A percentile compares a stretch with the other conserved stretches of the same genome.
phyloP scores from a whole-genome alignment of 768 basidiomycete species.

The Mycena venus region DNA sequence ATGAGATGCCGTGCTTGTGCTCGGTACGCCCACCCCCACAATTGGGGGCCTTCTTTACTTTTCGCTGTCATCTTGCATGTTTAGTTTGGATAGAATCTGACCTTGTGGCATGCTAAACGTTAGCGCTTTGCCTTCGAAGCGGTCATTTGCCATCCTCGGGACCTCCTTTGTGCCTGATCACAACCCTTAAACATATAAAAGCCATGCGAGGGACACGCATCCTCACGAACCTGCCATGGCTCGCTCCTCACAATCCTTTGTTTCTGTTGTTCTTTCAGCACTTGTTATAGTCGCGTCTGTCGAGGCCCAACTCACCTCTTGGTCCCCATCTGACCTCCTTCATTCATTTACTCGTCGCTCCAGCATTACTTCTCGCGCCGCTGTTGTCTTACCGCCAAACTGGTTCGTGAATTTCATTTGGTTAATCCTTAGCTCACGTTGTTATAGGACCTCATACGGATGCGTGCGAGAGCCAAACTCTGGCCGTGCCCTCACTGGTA shows the following conservation, averaged over 20 bases:
- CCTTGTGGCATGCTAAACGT: no score
- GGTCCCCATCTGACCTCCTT: not conserved
- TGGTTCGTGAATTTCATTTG: not conserved
- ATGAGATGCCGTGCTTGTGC: no score
- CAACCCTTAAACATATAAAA: not conserved
- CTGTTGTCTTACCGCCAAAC: conserved; percentile 12
- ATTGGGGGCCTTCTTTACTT: no score
- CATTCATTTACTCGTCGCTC: not conserved
- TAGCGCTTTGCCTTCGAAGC: no score
- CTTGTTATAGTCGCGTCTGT: not conserved
- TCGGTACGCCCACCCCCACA: no score
- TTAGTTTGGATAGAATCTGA: no score
- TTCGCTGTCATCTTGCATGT: no score
- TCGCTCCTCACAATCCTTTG: not conserved
- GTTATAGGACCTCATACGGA: conserved; percentile 3
- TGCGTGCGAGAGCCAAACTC: conserved; percentile 24
- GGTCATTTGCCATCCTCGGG: no score
- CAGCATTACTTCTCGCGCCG: not conserved
- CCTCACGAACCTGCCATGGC: not conserved
- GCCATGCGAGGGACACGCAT: not conserved
- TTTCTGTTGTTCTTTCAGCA: not conserved
- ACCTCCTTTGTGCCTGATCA: conserved; percentile 22
- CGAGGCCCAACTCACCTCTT: not conserved
- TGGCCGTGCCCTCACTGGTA: conserved; percentile 22
- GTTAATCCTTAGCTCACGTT: not conserved